A percentile compares a stretch with the other conserved stretches of the same genome.
phyloP scores from a whole-genome alignment of 306 rosid species.

The Biancaea sappan region DNA sequence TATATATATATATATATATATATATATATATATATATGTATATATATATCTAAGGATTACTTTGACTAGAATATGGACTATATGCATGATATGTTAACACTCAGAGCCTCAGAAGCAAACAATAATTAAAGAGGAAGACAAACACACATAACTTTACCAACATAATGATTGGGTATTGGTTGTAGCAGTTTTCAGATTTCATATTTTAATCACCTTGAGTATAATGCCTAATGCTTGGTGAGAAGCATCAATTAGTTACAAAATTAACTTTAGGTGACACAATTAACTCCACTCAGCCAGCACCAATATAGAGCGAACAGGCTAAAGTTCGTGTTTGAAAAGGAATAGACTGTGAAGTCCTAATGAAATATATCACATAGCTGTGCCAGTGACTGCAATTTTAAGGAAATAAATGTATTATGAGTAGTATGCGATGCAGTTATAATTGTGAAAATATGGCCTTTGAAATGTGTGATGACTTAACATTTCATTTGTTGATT shows the following conservation, averaged over 20 bases:
- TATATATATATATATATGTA: too few species aligned
- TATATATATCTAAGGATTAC: too few species aligned
- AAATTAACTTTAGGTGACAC: background rate
- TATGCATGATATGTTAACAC: too few species aligned
- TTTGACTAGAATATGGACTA: too few species aligned
- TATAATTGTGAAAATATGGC: background rate
- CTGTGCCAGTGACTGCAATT: constrained; percentile 16
- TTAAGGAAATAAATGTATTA: too few species aligned
- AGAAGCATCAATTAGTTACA: background rate
- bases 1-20: too few species aligned
- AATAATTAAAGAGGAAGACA: background rate
- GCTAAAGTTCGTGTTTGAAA: constrained; percentile 2
- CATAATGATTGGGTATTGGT: background rate
- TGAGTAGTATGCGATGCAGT: background rate
- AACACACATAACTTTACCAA: too few species aligned
- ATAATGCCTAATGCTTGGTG: too few species aligned
- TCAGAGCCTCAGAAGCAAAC: background rate
- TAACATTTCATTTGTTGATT: background rate
- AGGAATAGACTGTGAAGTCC: background rate
- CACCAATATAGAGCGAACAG: too few species aligned
- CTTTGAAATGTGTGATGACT: background rate
- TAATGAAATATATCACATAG: background rate
- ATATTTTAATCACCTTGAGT: background rate
- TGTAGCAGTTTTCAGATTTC: constrained; percentile 18
- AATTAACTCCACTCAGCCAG: too few species aligned